Conservation (phyloP, 2,329 filamentous ascomycete species). For the Microdochium paspali region DNA sequence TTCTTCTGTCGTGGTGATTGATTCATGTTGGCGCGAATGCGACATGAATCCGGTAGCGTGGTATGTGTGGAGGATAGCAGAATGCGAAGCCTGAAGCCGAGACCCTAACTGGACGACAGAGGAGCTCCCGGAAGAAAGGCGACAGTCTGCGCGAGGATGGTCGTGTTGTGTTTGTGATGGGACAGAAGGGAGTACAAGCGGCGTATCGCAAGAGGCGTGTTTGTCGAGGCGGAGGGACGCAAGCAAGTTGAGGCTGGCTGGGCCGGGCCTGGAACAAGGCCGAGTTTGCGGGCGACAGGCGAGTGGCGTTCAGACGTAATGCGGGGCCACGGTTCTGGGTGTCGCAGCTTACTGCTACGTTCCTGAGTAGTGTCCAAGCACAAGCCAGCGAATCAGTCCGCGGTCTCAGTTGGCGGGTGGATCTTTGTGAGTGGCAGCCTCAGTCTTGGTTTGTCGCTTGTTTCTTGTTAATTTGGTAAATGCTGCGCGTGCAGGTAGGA, state of each 20-base stretch:
- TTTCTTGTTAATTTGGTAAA: too few relatives aligned
- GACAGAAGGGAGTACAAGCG: neutral
- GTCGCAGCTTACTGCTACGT: neutral
- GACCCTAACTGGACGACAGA: neutral
- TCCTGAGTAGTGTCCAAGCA: too few relatives aligned
- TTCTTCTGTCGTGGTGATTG: slow-evolving; percentile 19
- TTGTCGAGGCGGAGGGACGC: neutral
- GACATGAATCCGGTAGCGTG: slow-evolving; percentile 12
- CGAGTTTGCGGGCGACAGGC: neutral
- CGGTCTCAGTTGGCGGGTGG: too few relatives aligned
- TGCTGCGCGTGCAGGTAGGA: too few relatives aligned
- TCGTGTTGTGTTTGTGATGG: neutral
- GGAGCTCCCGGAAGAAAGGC: neutral
- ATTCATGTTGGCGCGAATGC: slow-evolving; percentile 20
- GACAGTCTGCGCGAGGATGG: neutral
- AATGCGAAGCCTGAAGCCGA: neutral
- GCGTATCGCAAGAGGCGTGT: neutral
- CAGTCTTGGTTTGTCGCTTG: too few relatives aligned
- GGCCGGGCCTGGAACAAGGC: neutral
- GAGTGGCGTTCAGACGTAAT: neutral
- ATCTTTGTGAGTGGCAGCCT: too few relatives aligned
- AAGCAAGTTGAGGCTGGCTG: neutral
- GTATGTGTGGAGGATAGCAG: neutral
- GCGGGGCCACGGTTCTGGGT: neutral
- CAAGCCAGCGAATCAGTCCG: too few relatives aligned